Evolutionary conservation across 192 early-diverging fungal genomes (phyloP), one percentile per base, ranked within the genome.

Genomic region (Oehlia diaphana): DNA sequence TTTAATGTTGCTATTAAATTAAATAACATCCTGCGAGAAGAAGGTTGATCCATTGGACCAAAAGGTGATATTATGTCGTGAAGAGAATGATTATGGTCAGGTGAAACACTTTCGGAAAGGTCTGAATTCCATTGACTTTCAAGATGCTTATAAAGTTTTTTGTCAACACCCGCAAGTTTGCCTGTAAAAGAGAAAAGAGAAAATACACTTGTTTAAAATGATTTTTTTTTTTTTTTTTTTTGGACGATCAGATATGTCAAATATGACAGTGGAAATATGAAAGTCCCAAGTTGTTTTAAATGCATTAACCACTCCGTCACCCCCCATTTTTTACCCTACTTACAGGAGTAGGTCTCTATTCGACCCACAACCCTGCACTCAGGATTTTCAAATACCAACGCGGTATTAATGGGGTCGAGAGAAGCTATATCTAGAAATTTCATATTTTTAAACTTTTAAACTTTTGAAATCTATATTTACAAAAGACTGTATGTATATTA

Each of bases 1-100:
- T 99, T 99, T 50, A 99, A 86, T 7, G 98, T 99, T 16, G 94
- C 95, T 23, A 99, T 92, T 37, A 99, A 88, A 78, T 97, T 97
- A 82, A 98, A 98, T 50, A 98, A 87, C 8, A 94, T 96, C 86
- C 93, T 93, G 49, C 96, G 88, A 26, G 94, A 94, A 4, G 95
- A 90, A 2, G 93, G 81, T 81, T 96, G 88, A n/a, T 92, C 89
- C 77, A 99, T 84, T 16, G 95, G 93, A n/a, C 96, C 96, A 88
- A 94, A 95, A 70, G 95, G 95, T 31, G 94, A 94, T 42, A 92
- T 86, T 50, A 89, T 88, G 81, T 91, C 91, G 9, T 90, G 92
- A 42, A 93, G 83, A 63, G 85, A 86, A 53, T 91, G 88, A 76
- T 90, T 87, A 16, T 90, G 83, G 76, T 93, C 92, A 42, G 93